A percentile compares a stretch with the other conserved stretches of the same genome.
Evolutionary conservation across 129 eudicot genomes (phyloP).

Genomic region (Mikania micrantha): DNA sequence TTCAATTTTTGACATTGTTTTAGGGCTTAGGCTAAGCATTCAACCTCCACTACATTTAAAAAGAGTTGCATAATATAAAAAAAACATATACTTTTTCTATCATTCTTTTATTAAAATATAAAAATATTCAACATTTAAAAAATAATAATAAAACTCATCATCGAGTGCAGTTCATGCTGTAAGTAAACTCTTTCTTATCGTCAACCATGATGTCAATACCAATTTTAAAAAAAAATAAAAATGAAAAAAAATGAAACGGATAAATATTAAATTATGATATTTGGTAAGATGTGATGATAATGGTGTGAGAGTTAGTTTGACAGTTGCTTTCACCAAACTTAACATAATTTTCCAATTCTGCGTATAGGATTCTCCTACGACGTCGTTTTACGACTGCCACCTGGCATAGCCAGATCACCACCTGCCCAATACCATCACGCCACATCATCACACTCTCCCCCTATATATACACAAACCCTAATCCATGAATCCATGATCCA

Average conservation of each 20-base stretch:
- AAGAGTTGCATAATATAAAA: too few relatives aligned
- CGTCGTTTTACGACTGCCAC: slow-evolving; percentile 16
- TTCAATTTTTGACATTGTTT: too few relatives aligned
- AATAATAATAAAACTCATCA: too few relatives aligned
- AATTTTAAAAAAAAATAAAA: not conserved
- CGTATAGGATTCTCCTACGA: slow-evolving; percentile 30
- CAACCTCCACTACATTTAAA: too few relatives aligned
- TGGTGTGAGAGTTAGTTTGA: slow-evolving; percentile 37
- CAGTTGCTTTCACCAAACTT: slow-evolving; percentile 35
- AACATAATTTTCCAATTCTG: slow-evolving; percentile 21
- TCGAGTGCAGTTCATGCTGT: too few relatives aligned
- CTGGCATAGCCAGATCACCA: slow-evolving; percentile 37
- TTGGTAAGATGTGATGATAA: slow-evolving; percentile 46
- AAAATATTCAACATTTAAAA: too few relatives aligned
- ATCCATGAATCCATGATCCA: not conserved
- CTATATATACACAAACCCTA: slow-evolving; percentile 24
- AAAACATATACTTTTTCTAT: too few relatives aligned
- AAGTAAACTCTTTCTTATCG: too few relatives aligned
- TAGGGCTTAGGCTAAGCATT: too few relatives aligned
- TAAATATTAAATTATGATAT: slow-evolving; percentile 31
- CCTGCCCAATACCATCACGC: slow-evolving; percentile 38
- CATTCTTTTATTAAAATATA: too few relatives aligned
- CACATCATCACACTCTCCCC: slow-evolving; percentile 39
- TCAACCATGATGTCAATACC: not conserved
- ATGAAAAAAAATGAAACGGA: not conserved